Base-by-base conservation (phyloP, 140 eudicot genomes). In the Senecio squalidus region DNA sequence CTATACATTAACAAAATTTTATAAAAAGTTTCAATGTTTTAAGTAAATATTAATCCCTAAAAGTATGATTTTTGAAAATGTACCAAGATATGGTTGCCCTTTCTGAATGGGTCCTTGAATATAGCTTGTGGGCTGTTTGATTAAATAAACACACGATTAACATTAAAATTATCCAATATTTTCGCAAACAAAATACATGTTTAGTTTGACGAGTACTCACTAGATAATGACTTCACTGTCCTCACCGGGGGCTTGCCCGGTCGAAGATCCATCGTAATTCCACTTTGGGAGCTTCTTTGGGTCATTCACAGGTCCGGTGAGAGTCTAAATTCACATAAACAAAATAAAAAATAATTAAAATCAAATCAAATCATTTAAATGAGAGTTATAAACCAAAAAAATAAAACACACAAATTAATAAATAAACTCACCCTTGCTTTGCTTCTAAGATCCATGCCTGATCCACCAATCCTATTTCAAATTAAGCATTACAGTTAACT, bases 231-330 rank as follows among this genome's bases (percentile, higher is more conserved):
- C 96, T 81, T 87, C 96, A 66, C 89, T 80, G 59, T 87, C 96
- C 16, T 88, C 84, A 3, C 96, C 96, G 3, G 94, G 94, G 9
- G 95, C 95, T 78, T 86, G 95, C 38, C 93, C 93, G 16, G 95
- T 86, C 70, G 89, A 80, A 24, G 93, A 83, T 0, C 95, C 95
- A 66, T 86, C 95, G 44, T 74, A 86, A 58, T 86, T 86, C 95
- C 95, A 86, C 40, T 83, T 84, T 1, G 96, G 96, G 1, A 87
- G 96, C 81, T 84, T 67, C 27, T 65, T 60, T 10, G 89, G 94
- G 50, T 84, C 89, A 33, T 38, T 21, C 30, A 73, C 82, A 0
- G 94, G 84, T 30, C 84, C 86, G 9, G 85, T 10, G 57, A 87
- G 84, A 25, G 96, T 87, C 96, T 87, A 69, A 29, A 58, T 25